Percentiles rank a stretch among this genome's conserved stretches.
phyloP scores from a whole-genome alignment of 192 early-diverging fungal genomes.

The Coemansia sp. region DNA sequence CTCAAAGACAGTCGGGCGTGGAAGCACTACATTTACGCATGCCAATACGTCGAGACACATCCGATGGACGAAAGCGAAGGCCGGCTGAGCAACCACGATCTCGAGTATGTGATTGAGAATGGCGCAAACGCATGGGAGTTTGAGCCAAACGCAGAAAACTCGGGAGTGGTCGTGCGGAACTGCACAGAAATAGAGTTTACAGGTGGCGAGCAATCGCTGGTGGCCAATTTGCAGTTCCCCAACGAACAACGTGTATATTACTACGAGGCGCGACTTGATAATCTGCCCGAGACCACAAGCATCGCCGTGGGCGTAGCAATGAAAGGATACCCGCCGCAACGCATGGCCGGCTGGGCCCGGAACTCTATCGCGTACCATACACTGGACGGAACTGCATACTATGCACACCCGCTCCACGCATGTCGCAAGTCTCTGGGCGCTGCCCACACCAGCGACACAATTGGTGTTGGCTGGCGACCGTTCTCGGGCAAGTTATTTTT shows the following conservation, averaged over 20 bases:
- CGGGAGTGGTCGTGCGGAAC: slow-evolving; percentile 22
- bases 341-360: slow-evolving; percentile 73
- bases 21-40: slow-evolving; percentile 41
- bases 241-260: slow-evolving; percentile 55
- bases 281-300: slow-evolving; percentile 60
- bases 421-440: slow-evolving; percentile 51
- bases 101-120: slow-evolving; percentile 41
- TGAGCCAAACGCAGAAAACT: slow-evolving; percentile 22
- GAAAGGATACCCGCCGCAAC: slow-evolving; percentile 64
- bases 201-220: slow-evolving; percentile 36
- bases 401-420: slow-evolving; percentile 58
- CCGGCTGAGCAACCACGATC: slow-evolving; percentile 22
- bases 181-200: slow-evolving; percentile 44
- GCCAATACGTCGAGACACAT: slow-evolving; percentile 59
- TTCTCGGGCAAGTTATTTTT: slow-evolving; percentile 71
- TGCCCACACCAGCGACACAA: slow-evolving; percentile 62
- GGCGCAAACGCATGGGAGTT: slow-evolving; percentile 51
- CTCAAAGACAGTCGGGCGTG: slow-evolving; percentile 31
- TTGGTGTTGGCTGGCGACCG: slow-evolving; percentile 73
- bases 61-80: slow-evolving; percentile 47
- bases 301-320: slow-evolving; percentile 71
- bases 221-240: slow-evolving; percentile 50
- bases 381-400: slow-evolving; percentile 62
- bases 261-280: slow-evolving; percentile 49
- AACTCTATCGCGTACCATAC: slow-evolving; percentile 71